Conservation (phyloP, 768 basidiomycete species). For the Mycena haematopus region DNA sequence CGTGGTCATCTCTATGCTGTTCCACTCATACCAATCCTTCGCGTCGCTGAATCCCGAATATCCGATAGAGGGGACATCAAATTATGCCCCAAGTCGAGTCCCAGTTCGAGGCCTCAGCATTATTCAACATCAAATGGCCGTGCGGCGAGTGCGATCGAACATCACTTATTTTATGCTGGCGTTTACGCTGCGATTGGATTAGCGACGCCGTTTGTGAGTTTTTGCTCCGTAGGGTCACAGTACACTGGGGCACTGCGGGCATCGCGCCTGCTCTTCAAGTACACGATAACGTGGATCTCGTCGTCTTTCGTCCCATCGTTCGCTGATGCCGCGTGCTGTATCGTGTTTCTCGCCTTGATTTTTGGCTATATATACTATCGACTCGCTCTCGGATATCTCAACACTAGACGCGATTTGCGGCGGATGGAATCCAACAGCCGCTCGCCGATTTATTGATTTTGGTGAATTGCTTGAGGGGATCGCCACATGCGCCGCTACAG, state of each 20-base stretch:
- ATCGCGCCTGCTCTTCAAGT: constrained; percentile 46
- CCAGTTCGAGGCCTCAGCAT: constrained; percentile 2
- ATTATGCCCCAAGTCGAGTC: not conserved
- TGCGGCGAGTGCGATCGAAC: constrained; percentile 54
- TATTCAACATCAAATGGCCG: constrained; percentile 38
- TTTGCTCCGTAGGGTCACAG: constrained; percentile 54
- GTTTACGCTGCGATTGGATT: constrained; percentile 65
- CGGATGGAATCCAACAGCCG: too few relatives aligned
- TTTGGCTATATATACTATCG: too few relatives aligned
- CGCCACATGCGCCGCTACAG: too few relatives aligned
- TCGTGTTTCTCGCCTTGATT: too few relatives aligned
- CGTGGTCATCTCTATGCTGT: too few relatives aligned
- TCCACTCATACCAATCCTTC: constrained; percentile 3
- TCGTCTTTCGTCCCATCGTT: not conserved
- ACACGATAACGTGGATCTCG: not conserved
- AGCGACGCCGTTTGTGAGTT: constrained; percentile 48
- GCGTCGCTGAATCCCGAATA: constrained; percentile 17
- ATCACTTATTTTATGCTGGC: constrained; percentile 71
- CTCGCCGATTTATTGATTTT: too few relatives aligned
- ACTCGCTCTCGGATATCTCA: too few relatives aligned
- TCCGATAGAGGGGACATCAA: constrained; percentile 14
- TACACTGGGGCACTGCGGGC: constrained; percentile 58
- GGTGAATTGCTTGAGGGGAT: too few relatives aligned
- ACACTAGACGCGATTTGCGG: too few relatives aligned
- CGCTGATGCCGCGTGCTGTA: not conserved